A percentile compares a stretch with the other conserved stretches of the same genome.
Conservation (phyloP, 2,329 filamentous ascomycete genomes). For the Aspergillus alliaceus region DNA sequence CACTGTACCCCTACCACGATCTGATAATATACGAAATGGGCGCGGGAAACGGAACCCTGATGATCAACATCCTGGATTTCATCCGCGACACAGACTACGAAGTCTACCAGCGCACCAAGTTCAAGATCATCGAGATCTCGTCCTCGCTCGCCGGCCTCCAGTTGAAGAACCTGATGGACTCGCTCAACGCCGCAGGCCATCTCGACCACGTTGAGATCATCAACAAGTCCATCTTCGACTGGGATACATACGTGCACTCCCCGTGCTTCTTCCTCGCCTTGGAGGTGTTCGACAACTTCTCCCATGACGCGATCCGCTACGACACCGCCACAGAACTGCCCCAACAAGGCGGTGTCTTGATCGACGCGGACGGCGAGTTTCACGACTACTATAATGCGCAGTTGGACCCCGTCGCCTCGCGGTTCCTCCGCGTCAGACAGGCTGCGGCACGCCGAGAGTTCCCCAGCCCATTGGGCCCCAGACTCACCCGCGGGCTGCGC, state of each 20-base stretch:
- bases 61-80: conserved; percentile 97
- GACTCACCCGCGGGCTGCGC: conserved; percentile 61
- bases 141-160: conserved; percentile 77
- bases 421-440: conserved; percentile 82
- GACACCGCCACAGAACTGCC: conserved; percentile 77
- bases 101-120: conserved; percentile 91
- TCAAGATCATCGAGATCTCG: conserved; percentile 95
- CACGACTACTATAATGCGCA: conserved; percentile 86
- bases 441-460: conserved; percentile 59
- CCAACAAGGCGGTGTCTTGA: conserved; percentile 83
- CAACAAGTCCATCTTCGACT: conserved; percentile 93
- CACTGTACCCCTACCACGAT: conserved; percentile 92
- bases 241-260: conserved; percentile 80
- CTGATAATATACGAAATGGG: conserved; percentile 99
- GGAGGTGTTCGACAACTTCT: conserved; percentile 98
- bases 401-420: conserved; percentile 77
- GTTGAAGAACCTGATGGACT: conserved; percentile 65
- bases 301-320: conserved; percentile 92
- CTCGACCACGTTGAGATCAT: conserved; percentile 86
- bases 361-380: conserved; percentile 83
- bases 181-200: conserved; percentile 72
- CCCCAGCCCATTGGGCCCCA: conserved; percentile 45
- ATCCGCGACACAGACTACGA: conserved; percentile 86
- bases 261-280: conserved; percentile 98
- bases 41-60: conserved; percentile 92